Evolutionary conservation across 192 early-diverging fungal genomes (phyloP), one percentile per base, ranked within the genome.

Genomic region (Coemansia guatemalensis): DNA sequence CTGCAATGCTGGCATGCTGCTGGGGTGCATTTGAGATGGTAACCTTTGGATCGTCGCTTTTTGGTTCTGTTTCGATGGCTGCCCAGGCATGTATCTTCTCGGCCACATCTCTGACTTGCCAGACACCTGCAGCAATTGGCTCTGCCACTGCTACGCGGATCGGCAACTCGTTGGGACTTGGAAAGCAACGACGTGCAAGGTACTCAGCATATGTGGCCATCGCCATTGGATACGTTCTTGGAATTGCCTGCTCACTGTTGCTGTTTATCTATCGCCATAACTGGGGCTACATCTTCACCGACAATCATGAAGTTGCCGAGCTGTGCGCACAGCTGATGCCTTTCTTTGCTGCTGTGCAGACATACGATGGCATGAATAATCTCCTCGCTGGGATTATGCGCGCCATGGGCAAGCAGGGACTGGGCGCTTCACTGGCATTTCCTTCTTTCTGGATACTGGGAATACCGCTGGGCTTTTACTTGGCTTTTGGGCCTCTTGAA

Each of bases 11-110:
- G 30, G 88, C 88, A 26, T 82, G 85, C 21, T 91, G 93, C 71
- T 95, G 93, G 92, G 89, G 85, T 68, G 88, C 89, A 17, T 93
- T 91, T 74, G 92, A 93, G 68, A 57, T 87, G 2, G 79, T 90
- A 22, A 85, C 90, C 1, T 62, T 93, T 60, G 85, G 84, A 3
- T 85, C 94, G 2, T 92, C 92, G 25, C 80, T 88, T 24, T 75
- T 99, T n/a, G 94, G 95, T 3, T 84, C 86, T 1, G 59, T 75
- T 7, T 64, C 82, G 5, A 67, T 99, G 35, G 95, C 95, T 11
- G 90, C 92, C 12, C 95, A 97, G 65, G 87, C 88, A n/a, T 77
- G 89, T 49, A 79, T 92, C 21, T 78, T 97, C 25, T 90, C 87
- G 17, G 88, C 91, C 7, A 82, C 86, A n/a, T 69, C 80, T 22